Evolutionary conservation across 129 eudicot genomes (phyloP).

Genomic region (Pseudognaphalium luteoalbum): DNA sequence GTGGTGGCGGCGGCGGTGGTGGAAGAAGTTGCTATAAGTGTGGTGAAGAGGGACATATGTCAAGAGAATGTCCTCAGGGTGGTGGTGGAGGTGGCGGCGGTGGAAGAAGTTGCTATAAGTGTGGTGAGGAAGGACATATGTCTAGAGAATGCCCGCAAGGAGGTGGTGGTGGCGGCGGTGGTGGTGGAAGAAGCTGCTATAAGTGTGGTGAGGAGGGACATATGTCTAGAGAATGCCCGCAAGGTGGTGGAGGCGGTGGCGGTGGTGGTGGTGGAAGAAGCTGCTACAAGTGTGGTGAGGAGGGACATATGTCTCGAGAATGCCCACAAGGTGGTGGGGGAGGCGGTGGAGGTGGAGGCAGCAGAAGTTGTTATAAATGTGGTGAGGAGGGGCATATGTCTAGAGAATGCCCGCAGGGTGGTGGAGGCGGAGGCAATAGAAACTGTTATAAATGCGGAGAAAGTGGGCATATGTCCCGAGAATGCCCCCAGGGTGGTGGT

Average conservation of each 20-base stretch:
- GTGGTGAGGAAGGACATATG: constrained; percentile 30
- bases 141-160: constrained; percentile 31
- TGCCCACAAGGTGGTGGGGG: constrained; percentile 31
- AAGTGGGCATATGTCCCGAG: constrained; percentile 25
- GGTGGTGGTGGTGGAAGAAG: constrained; percentile 23
- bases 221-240: constrained; percentile 34
- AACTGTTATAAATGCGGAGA: constrained; percentile 19
- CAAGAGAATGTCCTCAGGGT: constrained; percentile 34
- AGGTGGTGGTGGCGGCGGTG: constrained; percentile 26
- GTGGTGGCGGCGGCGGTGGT: constrained; percentile 14
- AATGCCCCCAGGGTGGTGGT: constrained; percentile 27
- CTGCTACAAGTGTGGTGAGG: constrained; percentile 34
- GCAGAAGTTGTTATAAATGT: constrained; percentile 21
- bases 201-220: constrained; percentile 37
- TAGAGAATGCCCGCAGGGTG: constrained; percentile 34
- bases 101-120: constrained; percentile 12
- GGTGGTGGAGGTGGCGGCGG: constrained; percentile 8
- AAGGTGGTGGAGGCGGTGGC: constrained; percentile 28
- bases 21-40: constrained; percentile 11
- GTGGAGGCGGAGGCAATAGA: constrained; percentile 12
- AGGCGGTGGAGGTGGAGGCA: constrained; percentile 25
- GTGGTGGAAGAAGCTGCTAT: constrained; percentile 21
- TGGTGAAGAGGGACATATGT: constrained; percentile 30
- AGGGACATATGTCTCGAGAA: constrained; percentile 35
- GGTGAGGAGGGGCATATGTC: constrained; percentile 35